phyloP scores from a whole-genome alignment of 139 green algal species.

The Volvox africanus region DNA sequence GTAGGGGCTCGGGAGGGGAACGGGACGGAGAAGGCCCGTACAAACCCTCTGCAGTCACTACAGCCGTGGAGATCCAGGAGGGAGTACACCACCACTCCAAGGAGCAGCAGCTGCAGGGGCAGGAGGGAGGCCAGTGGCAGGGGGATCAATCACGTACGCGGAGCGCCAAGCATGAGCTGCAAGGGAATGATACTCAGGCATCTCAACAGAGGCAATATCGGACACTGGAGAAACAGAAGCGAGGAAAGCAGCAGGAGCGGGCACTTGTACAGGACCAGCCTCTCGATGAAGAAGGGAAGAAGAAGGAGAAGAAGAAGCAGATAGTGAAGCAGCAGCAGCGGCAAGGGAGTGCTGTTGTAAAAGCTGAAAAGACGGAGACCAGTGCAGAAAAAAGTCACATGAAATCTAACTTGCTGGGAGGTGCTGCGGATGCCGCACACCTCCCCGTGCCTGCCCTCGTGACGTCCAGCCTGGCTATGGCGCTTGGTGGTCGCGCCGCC shows the following conservation, averaged over 20 bases:
- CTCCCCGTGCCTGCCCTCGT: not conserved
- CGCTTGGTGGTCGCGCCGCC: not conserved
- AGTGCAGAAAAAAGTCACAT: not conserved
- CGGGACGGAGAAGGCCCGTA: not conserved
- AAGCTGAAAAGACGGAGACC: slow-evolving; percentile 4
- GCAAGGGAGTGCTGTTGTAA: slow-evolving; percentile 3
- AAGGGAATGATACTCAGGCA: too few relatives aligned
- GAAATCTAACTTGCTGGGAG: slow-evolving; percentile 19
- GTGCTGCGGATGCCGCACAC: slow-evolving; percentile 30
- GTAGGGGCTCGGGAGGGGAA: not conserved
- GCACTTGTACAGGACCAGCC: not conserved
- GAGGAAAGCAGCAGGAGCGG: not conserved
- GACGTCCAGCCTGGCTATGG: not conserved
- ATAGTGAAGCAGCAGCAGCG: not conserved
- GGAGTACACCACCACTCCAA: not conserved
- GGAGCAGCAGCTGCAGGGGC: not conserved
- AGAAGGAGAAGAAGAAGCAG: not conserved
- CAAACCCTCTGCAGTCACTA: not conserved
- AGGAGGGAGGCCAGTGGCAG: not conserved
- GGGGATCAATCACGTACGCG: not conserved
- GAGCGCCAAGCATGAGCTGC: not conserved
- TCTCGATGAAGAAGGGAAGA: not conserved
- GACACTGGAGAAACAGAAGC: not conserved
- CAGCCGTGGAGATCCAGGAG: not conserved
- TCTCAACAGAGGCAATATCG: not conserved